A percentile compares a stretch with the other conserved stretches of the same genome.
phyloP scores from a whole-genome alignment of 164 flowering plant genomes.

The Warburgia ugandensis region DNA sequence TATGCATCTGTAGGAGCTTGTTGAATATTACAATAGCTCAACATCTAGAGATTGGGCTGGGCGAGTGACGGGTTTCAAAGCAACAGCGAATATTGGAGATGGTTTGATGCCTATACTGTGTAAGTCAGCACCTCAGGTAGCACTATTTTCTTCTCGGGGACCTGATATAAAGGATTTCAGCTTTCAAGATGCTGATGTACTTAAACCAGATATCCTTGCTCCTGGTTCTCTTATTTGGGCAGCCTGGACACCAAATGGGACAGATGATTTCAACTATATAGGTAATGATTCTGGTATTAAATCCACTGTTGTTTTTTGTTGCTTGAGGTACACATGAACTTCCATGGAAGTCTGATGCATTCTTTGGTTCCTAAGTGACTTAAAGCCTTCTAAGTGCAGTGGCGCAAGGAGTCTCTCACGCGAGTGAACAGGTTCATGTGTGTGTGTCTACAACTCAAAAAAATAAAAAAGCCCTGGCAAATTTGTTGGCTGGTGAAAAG shows the following conservation, averaged over 20 bases:
- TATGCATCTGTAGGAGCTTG: constrained; percentile 53
- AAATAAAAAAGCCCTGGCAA: too few relatives aligned
- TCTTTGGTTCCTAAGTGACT: too few relatives aligned
- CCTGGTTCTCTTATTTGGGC: constrained; percentile 99
- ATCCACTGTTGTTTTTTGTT: too few relatives aligned
- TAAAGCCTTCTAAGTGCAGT: too few relatives aligned
- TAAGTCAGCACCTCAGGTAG: constrained; percentile 93
- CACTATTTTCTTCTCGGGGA: constrained; percentile 89
- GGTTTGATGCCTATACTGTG: constrained; percentile 77
- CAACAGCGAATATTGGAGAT: constrained; percentile 67
- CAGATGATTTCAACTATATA: constrained; percentile 75
- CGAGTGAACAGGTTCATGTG: too few relatives aligned
- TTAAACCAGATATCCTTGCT: constrained; percentile 96
- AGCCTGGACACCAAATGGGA: constrained; percentile 96
- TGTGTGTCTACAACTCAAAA: too few relatives aligned
- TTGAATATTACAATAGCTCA: constrained; percentile 76
- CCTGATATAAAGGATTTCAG: constrained; percentile 88
- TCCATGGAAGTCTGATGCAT: background rate
- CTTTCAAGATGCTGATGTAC: constrained; percentile 91
- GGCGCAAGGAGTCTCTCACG: too few relatives aligned
- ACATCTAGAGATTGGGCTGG: constrained; percentile 93
- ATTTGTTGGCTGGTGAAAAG: too few relatives aligned
- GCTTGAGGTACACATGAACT: background rate
- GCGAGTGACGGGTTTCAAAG: constrained; percentile 73
- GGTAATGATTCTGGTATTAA: constrained; percentile 53